A percentile compares a stretch with the other conserved stretches of the same genome.
Conservation (phyloP, 495 filamentous ascomycete species). For the Aspergillus indologenus region DNA sequence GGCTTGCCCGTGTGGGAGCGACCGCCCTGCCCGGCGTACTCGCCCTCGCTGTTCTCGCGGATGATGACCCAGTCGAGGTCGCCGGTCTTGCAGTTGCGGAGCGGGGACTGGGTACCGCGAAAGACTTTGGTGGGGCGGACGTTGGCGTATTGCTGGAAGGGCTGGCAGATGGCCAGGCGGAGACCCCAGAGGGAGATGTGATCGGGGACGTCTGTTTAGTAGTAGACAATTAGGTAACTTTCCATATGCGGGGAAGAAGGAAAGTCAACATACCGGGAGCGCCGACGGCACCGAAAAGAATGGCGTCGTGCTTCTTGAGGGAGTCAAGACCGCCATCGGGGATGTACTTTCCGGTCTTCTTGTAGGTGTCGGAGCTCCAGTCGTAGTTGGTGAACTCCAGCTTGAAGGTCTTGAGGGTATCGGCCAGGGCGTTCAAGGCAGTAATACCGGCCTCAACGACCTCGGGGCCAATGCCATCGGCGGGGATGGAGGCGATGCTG, state of each 20-base stretch:
- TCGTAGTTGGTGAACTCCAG: conserved; percentile 49
- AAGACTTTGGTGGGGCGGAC: conserved; percentile 52
- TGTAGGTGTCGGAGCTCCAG: conserved; percentile 54
- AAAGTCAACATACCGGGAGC: conserved; percentile 41
- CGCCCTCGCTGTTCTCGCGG: conserved; percentile 57
- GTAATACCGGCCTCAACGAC: conserved; percentile 48
- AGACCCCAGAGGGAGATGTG: conserved; percentile 57
- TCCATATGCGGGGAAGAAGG: not conserved
- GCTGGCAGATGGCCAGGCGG: conserved; percentile 52
- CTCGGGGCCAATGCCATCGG: conserved; percentile 55
- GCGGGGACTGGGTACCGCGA: conserved; percentile 47
- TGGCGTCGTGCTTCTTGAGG: conserved; percentile 52
- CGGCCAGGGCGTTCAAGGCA: conserved; percentile 43
- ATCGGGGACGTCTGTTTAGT: conserved; percentile 49
- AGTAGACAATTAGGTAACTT: conserved; percentile 14
- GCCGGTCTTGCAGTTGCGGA: conserved; percentile 39
- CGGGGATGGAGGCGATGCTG: conserved; percentile 51
- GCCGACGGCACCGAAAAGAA: conserved; percentile 56
- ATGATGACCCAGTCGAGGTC: conserved; percentile 56
- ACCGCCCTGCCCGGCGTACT: conserved; percentile 57
- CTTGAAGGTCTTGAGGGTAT: conserved; percentile 45
- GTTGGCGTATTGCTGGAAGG: conserved; percentile 56
- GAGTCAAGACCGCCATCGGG: conserved; percentile 51
- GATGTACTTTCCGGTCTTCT: conserved; percentile 50
- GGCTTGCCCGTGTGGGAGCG: conserved; percentile 47